phyloP scores from a whole-genome alignment of 116 monocot species.

The Cymodocea nodosa region DNA sequence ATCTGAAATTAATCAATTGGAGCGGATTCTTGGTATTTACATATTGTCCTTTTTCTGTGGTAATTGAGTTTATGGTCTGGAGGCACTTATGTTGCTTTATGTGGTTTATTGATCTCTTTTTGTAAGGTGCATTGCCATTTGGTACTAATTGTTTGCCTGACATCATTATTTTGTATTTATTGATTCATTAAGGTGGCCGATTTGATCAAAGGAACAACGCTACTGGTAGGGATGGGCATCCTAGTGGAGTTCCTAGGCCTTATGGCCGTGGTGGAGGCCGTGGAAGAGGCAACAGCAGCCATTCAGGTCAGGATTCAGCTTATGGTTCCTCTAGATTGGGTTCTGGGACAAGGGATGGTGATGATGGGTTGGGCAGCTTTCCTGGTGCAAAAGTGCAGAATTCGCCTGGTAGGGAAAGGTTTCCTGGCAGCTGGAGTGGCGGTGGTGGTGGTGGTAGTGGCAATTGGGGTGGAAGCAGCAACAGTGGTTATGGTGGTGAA shows the following conservation, averaged over 20 bases:
- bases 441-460: slow-evolving; percentile 2
- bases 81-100: too few relatives aligned
- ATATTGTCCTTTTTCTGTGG: too few relatives aligned
- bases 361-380: slow-evolving; percentile 45
- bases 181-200: slow-evolving; percentile 39
- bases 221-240: slow-evolving; percentile 34
- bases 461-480: slow-evolving; percentile 4
- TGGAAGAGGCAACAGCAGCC: slow-evolving; percentile 31
- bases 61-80: too few relatives aligned
- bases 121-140: not conserved
- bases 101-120: too few relatives aligned
- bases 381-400: slow-evolving; percentile 62
- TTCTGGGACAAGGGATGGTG: slow-evolving; percentile 30
- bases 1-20: too few relatives aligned
- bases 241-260: slow-evolving; percentile 41
- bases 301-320: slow-evolving; percentile 26
- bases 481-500: slow-evolving; percentile 4
- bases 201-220: slow-evolving; percentile 30
- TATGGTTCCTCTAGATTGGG: slow-evolving; percentile 33
- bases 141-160: not conserved
- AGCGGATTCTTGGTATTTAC: too few relatives aligned
- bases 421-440: slow-evolving; percentile 43
- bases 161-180: slow-evolving; percentile 4
- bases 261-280: slow-evolving; percentile 51
- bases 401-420: slow-evolving; percentile 51